These are phyloP conservation scores for Somion occarium DNA, from an alignment of 1,284 basidiomycete genomes.

Conservation along the genomic window DNA sequence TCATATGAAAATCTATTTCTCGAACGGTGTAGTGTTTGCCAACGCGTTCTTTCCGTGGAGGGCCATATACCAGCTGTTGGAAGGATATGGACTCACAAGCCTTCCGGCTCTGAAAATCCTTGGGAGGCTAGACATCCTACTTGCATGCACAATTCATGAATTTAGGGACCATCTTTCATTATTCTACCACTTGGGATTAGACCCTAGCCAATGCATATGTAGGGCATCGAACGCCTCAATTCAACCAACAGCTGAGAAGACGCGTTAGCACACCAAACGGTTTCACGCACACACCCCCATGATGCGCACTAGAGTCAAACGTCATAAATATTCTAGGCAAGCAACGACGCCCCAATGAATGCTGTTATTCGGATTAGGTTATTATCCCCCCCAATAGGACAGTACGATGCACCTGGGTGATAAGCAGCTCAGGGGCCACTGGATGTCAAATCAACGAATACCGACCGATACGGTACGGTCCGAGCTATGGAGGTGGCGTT, in stretches of 20 bases:
- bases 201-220: background rate
- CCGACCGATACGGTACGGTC: too few species aligned
- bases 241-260: background rate
- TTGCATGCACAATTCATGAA: conserved; percentile 33
- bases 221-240: background rate
- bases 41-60: conserved; percentile 59
- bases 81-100: conserved; percentile 41
- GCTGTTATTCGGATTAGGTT: too few species aligned
- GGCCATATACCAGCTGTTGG: conserved; percentile 68
- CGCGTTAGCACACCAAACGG: too few species aligned
- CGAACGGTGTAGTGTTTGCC: conserved; percentile 50
- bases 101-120: conserved; percentile 19
- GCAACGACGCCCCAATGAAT: too few species aligned
- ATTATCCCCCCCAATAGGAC: too few species aligned
- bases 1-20: conserved; percentile 59
- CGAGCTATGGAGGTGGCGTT: too few species aligned
- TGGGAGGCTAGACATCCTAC: conserved; percentile 55
- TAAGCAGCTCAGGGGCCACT: too few species aligned
- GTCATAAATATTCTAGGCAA: too few species aligned
- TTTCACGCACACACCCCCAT: too few species aligned
- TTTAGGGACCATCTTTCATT: background rate
- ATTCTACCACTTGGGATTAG: background rate
- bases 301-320: too few species aligned
- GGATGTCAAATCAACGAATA: too few species aligned
- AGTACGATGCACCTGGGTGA: too few species aligned